A percentile compares a stretch with the other conserved stretches of the same genome.
phyloP scores from a whole-genome alignment of 2,329 filamentous ascomycete species.

The Phialocephala subalpina region DNA sequence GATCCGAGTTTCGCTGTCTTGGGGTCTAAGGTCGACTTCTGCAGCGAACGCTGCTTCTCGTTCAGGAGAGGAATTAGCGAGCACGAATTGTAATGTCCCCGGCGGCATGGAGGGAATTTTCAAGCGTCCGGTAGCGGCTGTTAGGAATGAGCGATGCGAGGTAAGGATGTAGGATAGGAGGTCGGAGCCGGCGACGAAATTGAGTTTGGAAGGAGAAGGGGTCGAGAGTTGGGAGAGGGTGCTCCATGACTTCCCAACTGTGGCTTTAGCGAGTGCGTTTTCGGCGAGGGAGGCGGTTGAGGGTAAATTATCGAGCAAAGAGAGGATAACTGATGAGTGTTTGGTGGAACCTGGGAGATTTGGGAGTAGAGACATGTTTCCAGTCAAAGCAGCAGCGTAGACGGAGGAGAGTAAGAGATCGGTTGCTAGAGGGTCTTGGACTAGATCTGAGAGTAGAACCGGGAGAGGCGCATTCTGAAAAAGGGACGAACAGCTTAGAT shows the following conservation, averaged over 20 bases:
- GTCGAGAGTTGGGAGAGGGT: not conserved
- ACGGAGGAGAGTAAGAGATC: constrained; percentile 24
- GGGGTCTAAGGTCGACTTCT: constrained; percentile 4
- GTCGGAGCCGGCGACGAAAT: too few relatives aligned
- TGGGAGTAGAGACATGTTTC: constrained; percentile 16
- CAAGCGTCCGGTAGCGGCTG: constrained; percentile 19
- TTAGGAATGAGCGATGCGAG: constrained; percentile 24
- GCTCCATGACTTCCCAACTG: not conserved
- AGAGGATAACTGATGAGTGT: not conserved
- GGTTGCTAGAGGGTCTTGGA: constrained; percentile 21
- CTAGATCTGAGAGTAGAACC: constrained; percentile 20
- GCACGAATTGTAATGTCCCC: constrained; percentile 27
- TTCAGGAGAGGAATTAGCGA: constrained; percentile 24
- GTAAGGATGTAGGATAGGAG: constrained; percentile 22
- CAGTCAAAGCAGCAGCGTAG: constrained; percentile 9
- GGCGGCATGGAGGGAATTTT: constrained; percentile 25
- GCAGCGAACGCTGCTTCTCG: constrained; percentile 18
- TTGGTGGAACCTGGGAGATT: constrained; percentile 9
- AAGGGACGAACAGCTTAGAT: not conserved
- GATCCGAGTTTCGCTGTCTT: constrained; percentile 11
- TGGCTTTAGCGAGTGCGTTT: not conserved
- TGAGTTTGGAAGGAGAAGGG: not conserved
- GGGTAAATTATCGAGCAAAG: constrained; percentile 14
- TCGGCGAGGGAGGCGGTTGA: constrained; percentile 1
- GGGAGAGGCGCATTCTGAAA: constrained; percentile 7